Conservation (phyloP, 495 filamentous ascomycete species). For the Neurospora cerealis region DNA sequence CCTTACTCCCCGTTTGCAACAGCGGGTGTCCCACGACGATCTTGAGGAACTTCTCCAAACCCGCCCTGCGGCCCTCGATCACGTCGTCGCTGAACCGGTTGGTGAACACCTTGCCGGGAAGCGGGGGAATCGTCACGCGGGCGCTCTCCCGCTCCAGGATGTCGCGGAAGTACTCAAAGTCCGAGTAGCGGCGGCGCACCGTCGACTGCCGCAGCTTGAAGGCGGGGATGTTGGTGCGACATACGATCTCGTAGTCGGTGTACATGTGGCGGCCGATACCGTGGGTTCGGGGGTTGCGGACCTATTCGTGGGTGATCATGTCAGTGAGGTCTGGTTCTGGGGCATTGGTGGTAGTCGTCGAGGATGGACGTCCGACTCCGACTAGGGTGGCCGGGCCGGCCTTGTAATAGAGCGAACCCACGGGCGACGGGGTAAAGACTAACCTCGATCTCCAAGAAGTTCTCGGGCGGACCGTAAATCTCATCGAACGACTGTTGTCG, state of each 20-base stretch:
- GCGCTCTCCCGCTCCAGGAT: slow-evolving; percentile 93
- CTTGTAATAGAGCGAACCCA: background rate
- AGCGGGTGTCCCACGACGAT: slow-evolving; percentile 96
- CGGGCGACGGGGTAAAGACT: slow-evolving; percentile 9
- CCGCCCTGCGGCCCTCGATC: slow-evolving; percentile 88
- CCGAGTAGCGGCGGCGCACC: slow-evolving; percentile 88
- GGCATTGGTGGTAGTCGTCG: background rate
- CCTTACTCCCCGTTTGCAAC: slow-evolving; percentile 95
- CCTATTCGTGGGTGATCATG: slow-evolving; percentile 38
- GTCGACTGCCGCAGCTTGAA: slow-evolving; percentile 79
- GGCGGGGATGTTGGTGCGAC: slow-evolving; percentile 95
- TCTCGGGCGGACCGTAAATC: slow-evolving; percentile 97
- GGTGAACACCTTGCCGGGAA: slow-evolving; percentile 96
- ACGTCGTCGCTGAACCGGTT: slow-evolving; percentile 98
- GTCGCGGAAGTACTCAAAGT: slow-evolving; percentile 98
- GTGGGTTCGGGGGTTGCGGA: slow-evolving; percentile 90
- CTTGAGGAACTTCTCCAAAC: slow-evolving; percentile 90
- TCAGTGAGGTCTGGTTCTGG: background rate
- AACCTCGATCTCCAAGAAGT: slow-evolving; percentile 97
- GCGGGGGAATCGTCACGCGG: slow-evolving; percentile 86
- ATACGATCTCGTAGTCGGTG: slow-evolving; percentile 95
- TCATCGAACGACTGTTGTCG: slow-evolving; percentile 95
- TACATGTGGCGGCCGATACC: slow-evolving; percentile 94
- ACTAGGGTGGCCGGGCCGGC: background rate
- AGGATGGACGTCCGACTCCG: background rate